A percentile compares a stretch with the other conserved stretches of the same genome.
Conservation (phyloP, 2,329 filamentous ascomycete species). For the Exophiala sp. region DNA sequence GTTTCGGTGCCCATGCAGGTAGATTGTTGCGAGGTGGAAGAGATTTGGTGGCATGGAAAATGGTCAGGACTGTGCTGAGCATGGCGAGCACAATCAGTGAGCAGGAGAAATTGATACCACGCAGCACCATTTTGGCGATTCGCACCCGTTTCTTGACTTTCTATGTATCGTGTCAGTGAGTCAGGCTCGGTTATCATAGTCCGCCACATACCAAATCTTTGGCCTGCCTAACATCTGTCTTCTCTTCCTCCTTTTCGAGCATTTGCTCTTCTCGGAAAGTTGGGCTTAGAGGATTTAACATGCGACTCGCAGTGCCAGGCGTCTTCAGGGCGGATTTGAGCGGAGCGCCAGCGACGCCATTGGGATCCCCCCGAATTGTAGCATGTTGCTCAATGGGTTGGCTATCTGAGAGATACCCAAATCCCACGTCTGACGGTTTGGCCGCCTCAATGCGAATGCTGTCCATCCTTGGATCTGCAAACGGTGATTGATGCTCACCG, state of each 20-base stretch:
- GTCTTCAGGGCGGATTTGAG: slow-evolving; percentile 87
- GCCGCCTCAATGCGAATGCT: slow-evolving; percentile 51
- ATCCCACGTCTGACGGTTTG: slow-evolving; percentile 74
- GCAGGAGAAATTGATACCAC: slow-evolving; percentile 94
- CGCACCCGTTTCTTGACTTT: slow-evolving; percentile 89
- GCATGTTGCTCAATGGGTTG: slow-evolving; percentile 47
- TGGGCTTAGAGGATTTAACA: slow-evolving; percentile 76
- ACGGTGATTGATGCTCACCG: slow-evolving; percentile 44
- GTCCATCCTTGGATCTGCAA: slow-evolving; percentile 45
- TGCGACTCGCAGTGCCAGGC: slow-evolving; percentile 71
- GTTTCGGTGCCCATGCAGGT: slow-evolving; percentile 74
- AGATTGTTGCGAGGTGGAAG: slow-evolving; percentile 72
- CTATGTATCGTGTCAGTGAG: slow-evolving; percentile 42
- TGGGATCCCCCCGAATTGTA: slow-evolving; percentile 38
- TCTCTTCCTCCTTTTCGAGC: slow-evolving; percentile 74
- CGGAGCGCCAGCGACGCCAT: slow-evolving; percentile 41
- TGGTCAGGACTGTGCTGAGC: slow-evolving; percentile 77
- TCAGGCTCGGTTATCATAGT: neutral
- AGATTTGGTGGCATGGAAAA: slow-evolving; percentile 81
- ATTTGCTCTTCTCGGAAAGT: slow-evolving; percentile 85
- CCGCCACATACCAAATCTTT: slow-evolving; percentile 69
- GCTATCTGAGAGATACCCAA: slow-evolving; percentile 73
- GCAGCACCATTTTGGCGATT: slow-evolving; percentile 89
- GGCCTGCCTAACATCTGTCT: slow-evolving; percentile 79
- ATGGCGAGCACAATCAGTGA: slow-evolving; percentile 90